Evolutionary conservation across 2,329 filamentous ascomycete species (phyloP), one percentile per base, ranked within the genome.

Genomic region (Fusarium chaquense): DNA sequence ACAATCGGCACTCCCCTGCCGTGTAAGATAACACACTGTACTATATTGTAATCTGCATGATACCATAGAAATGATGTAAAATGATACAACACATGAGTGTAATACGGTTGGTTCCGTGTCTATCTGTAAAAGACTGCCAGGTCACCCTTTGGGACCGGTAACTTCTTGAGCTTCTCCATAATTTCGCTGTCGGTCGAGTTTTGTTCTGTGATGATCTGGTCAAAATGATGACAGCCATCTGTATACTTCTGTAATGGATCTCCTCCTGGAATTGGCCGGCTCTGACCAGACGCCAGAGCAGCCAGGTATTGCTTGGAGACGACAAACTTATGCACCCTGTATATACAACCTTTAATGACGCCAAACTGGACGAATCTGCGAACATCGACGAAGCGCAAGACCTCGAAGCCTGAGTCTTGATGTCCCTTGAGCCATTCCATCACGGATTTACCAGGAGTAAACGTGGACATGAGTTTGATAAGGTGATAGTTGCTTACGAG

Each of bases 331-430:
- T 98, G 93, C 41, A 98, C 91, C 35, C 96, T 89, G 79, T 98
- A 98, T 26, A 99, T 82, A 72, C 97, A 92, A 18, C 95, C 94
- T 81, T 98, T 98, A 78, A 98, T 97, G 62, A 98, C 87, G 60
- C 95, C 96, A 76, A 98, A 99, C 62, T 97, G 97, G 68, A 98
- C 93, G 68, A 99, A 90, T 30, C 96, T 90, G 15, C 96, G 89
- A 58, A 98, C 89, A 78, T 99, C 96, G 60, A 99, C 89, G 75
- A 91, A 90, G 15, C 86, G 84, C 11, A 98, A 85, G 40, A 92
- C 85, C 62, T 89, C 85, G 65, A 90, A 84, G 1, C 87, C 88
- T 46, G 83, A 82, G 41, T 91, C 87, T 70, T 89, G 86, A 78
- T 97, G 92, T 33, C 90, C 84, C 62, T 92, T 86, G 71, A 96